These are phyloP conservation scores for Amylostereum areolatum DNA, from an alignment of 1,284 basidiomycete species.

Conservation along the genomic window DNA sequence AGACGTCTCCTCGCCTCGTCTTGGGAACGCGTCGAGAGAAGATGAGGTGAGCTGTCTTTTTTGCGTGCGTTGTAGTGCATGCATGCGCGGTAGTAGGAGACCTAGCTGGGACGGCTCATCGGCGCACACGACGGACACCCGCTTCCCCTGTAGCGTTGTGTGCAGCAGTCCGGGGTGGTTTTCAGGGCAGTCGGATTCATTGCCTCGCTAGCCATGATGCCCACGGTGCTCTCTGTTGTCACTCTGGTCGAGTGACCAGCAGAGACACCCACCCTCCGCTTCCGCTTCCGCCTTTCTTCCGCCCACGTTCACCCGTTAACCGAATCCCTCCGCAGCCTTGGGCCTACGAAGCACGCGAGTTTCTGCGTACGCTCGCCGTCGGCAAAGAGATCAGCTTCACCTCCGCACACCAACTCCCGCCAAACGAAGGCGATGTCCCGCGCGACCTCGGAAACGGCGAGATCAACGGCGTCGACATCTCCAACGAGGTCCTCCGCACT, in stretches of 20 bases:
- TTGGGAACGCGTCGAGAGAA: conserved; percentile 75
- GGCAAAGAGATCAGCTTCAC: conserved; percentile 86
- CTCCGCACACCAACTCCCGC: conserved; percentile 67
- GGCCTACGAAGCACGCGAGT: conserved; percentile 93
- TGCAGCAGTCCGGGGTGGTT: too few relatives aligned
- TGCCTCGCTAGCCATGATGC: too few relatives aligned
- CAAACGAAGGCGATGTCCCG: conserved; percentile 56
- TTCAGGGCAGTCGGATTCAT: too few relatives aligned
- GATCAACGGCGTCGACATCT: conserved; percentile 66
- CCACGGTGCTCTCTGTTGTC: too few relatives aligned
- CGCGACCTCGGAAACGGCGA: conserved; percentile 76
- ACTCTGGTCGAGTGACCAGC: too few relatives aligned
- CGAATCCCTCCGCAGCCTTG: conserved; percentile 52
- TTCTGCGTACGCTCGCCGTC: conserved; percentile 77
- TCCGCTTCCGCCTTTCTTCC: too few relatives aligned
- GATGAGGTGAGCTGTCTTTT: conserved; percentile 63
- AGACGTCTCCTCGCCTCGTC: conserved; percentile 74
- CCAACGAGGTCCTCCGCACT: conserved; percentile 71
- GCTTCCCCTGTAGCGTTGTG: too few relatives aligned
- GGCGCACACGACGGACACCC: too few relatives aligned
- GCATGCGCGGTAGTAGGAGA: too few relatives aligned
- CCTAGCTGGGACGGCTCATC: too few relatives aligned
- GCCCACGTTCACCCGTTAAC: not conserved
- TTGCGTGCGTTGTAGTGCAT: too few relatives aligned
- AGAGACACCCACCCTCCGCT: not conserved